Percentiles rank a stretch among this genome's conserved stretches.
phyloP scores from a whole-genome alignment of 345 rosid genomes.

The Psidium guajava region DNA sequence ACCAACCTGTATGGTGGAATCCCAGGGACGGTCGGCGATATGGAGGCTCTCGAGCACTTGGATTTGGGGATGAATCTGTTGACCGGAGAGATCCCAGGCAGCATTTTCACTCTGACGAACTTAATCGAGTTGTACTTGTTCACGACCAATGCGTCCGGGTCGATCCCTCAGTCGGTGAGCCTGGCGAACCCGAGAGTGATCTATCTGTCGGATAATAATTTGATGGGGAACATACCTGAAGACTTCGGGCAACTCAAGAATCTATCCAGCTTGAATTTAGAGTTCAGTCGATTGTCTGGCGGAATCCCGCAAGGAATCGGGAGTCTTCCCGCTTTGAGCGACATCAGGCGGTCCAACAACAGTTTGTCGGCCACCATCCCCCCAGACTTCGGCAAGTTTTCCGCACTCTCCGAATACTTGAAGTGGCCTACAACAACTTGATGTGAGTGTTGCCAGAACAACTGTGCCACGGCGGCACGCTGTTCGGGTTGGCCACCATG shows the following conservation, averaged over 20 bases:
- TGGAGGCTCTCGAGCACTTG: slow-evolving; percentile 30
- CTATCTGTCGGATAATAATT: slow-evolving; percentile 33
- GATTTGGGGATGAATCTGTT: slow-evolving; percentile 16
- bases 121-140: slow-evolving; percentile 16
- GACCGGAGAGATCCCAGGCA: slow-evolving; percentile 29
- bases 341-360: slow-evolving; percentile 29
- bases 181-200: slow-evolving; percentile 12
- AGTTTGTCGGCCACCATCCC: slow-evolving; percentile 40
- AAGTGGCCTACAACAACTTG: slow-evolving; percentile 32
- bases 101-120: slow-evolving; percentile 33
- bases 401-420: slow-evolving; percentile 25
- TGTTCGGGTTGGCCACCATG: slow-evolving; percentile 24
- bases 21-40: slow-evolving; percentile 20
- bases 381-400: slow-evolving; percentile 33
- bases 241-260: slow-evolving; percentile 33
- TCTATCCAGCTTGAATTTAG: slow-evolving; percentile 13
- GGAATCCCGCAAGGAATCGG: slow-evolving; percentile 36
- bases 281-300: slow-evolving; percentile 33
- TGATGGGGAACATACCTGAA: slow-evolving; percentile 39
- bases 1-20: slow-evolving; percentile 45
- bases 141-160: slow-evolving; percentile 20
- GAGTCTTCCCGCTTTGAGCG: slow-evolving; percentile 23
- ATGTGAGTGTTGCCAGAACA: slow-evolving; percentile 32
- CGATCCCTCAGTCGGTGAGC: slow-evolving; percentile 29
- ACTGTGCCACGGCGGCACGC: slow-evolving; percentile 28